phyloP scores from a whole-genome alignment of 2,329 filamentous ascomycete genomes.

The Arachnopeziza araneosa region DNA sequence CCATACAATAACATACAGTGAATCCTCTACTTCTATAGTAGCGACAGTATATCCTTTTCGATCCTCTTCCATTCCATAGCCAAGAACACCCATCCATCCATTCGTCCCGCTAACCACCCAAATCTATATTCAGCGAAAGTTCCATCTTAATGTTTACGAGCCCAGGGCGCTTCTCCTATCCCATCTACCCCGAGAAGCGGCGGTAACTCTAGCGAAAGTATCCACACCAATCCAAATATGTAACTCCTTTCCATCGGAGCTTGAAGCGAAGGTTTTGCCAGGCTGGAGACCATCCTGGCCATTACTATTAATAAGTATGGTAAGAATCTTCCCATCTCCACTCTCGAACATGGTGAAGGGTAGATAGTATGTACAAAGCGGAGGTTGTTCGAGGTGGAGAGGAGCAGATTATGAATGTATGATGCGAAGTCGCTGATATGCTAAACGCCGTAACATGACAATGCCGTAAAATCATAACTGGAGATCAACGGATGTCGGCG shows the following conservation, averaged over 20 bases:
- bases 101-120: neutral
- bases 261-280: neutral
- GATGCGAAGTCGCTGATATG: slow-evolving; percentile 28
- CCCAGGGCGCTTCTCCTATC: slow-evolving; percentile 23
- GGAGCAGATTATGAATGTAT: slow-evolving; percentile 7
- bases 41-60: slow-evolving; percentile 14
- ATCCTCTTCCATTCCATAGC: slow-evolving; percentile 2
- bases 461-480: slow-evolving; percentile 29
- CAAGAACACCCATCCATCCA: slow-evolving; percentile 7
- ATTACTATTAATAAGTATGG: slow-evolving; percentile 26
- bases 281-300: neutral
- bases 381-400: slow-evolving; percentile 8
- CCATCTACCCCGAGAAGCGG: slow-evolving; percentile 14
- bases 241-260: neutral
- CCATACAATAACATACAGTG: slow-evolving; percentile 1
- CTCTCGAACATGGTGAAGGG: slow-evolving; percentile 13
- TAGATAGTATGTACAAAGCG: slow-evolving; percentile 26
- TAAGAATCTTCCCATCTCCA: slow-evolving; percentile 2
- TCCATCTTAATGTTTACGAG: slow-evolving; percentile 11
- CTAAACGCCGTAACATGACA: slow-evolving; percentile 29
- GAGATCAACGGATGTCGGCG: slow-evolving; percentile 18
- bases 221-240: neutral
- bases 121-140: slow-evolving; percentile 22
- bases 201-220: slow-evolving; percentile 31
- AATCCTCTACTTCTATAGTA: slow-evolving; percentile 10